These are phyloP conservation scores for Marsdenia floribunda DNA, from an alignment of 257 asterid species.

Conservation along the genomic window DNA sequence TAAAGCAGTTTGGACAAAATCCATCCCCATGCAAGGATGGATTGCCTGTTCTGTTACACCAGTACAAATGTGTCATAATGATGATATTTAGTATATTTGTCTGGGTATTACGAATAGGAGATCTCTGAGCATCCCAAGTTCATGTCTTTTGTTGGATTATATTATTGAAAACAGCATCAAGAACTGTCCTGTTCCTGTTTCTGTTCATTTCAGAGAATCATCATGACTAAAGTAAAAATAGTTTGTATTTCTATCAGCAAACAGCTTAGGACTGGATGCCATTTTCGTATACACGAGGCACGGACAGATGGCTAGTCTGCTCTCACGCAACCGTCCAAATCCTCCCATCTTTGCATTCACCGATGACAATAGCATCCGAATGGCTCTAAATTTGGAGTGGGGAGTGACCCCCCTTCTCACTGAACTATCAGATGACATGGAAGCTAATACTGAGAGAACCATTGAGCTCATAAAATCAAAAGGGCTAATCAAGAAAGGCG, in stretches of 20 bases:
- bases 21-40: neutral
- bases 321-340: slow-evolving; percentile 71
- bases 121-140: no score
- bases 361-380: slow-evolving; percentile 49
- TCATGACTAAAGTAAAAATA: neutral
- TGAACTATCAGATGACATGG: slow-evolving; percentile 76
- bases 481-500: slow-evolving; percentile 57
- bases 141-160: neutral
- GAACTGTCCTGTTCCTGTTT: neutral
- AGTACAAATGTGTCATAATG: no score
- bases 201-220: neutral
- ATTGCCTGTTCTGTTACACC: no score
- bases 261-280: slow-evolving; percentile 66
- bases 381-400: slow-evolving; percentile 77
- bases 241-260: slow-evolving; percentile 41
- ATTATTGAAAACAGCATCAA: neutral
- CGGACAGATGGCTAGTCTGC: slow-evolving; percentile 77
- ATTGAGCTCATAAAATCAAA: slow-evolving; percentile 48
- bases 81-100: no score
- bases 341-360: slow-evolving; percentile 82
- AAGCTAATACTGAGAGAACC: slow-evolving; percentile 43
- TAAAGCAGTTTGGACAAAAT: neutral
- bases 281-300: slow-evolving; percentile 75
- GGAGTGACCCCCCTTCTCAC: slow-evolving; percentile 63
- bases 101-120: no score